Conservation (phyloP, 495 filamentous ascomycete species). For the Xylaria bambusicola region DNA sequence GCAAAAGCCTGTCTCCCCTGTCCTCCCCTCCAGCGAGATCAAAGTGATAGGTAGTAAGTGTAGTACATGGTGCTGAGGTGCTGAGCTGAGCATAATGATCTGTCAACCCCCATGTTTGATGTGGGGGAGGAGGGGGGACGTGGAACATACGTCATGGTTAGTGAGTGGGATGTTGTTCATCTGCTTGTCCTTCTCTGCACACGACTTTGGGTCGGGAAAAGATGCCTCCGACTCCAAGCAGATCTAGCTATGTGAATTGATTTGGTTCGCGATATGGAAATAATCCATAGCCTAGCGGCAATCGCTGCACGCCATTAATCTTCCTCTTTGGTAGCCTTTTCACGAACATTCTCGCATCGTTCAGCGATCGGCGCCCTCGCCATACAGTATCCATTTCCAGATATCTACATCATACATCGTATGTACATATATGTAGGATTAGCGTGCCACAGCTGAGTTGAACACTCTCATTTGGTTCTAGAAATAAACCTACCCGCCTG, state of each 20-base stretch:
- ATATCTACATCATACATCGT: too few relatives aligned
- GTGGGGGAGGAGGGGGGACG: neutral
- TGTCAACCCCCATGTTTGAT: neutral
- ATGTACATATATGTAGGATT: too few relatives aligned
- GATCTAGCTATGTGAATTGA: neutral
- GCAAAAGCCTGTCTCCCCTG: neutral
- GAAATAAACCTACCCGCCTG: constrained; percentile 10
- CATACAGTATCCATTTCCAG: too few relatives aligned
- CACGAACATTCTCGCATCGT: too few relatives aligned
- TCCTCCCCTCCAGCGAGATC: neutral
- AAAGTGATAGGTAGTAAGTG: neutral
- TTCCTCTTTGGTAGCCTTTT: too few relatives aligned
- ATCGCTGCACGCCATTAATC: too few relatives aligned
- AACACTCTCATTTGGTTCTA: constrained; percentile 5
- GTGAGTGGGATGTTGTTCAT: constrained; percentile 13
- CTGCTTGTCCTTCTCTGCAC: neutral
- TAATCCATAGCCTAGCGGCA: neutral
- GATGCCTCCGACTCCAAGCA: constrained; percentile 1
- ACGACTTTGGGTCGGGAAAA: constrained; percentile 7
- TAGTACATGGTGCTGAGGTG: too few relatives aligned
- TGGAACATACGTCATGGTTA: constrained; percentile 13
- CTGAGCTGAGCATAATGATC: constrained; percentile 1
- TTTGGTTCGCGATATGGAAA: neutral
- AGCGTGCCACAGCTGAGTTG: neutral
- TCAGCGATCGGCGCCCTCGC: too few relatives aligned